phyloP scores from a whole-genome alignment of 768 basidiomycete genomes.

The Ramaria sp. region DNA sequence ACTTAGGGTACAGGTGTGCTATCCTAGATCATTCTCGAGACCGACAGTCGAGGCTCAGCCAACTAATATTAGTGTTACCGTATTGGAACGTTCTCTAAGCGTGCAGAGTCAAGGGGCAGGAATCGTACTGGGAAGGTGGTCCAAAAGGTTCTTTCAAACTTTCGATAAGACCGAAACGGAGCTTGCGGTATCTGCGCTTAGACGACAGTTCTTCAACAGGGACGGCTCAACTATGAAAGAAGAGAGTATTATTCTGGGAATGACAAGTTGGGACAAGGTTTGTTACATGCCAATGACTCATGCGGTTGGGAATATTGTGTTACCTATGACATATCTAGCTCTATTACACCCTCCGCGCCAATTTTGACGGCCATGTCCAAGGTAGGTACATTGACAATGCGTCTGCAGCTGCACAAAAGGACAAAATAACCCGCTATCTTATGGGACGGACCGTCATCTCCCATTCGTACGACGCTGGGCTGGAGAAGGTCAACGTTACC shows the following conservation, averaged over 20 bases:
- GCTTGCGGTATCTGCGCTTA: not conserved
- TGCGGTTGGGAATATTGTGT: not conserved
- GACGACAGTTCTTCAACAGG: slow-evolving; percentile 3
- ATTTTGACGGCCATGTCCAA: slow-evolving; percentile 4
- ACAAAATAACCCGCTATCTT: not conserved
- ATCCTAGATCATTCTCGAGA: not conserved
- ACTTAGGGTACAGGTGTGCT: slow-evolving; percentile 1
- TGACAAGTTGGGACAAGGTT: slow-evolving; percentile 9
- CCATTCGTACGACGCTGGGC: slow-evolving; percentile 2
- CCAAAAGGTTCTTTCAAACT: not conserved
- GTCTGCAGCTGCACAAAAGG: not conserved
- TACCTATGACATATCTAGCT: not conserved
- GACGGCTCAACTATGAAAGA: slow-evolving; percentile 6
- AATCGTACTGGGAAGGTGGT: slow-evolving; percentile 7
- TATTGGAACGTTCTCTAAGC: slow-evolving; percentile 2
- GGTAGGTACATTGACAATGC: not conserved
- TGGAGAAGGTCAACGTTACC: not conserved
- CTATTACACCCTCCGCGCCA: slow-evolving; percentile 8
- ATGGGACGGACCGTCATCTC: slow-evolving; percentile 6
- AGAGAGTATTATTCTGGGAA: not conserved
- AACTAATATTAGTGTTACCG: slow-evolving; percentile 1
- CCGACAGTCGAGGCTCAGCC: not conserved
- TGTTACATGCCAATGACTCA: not conserved
- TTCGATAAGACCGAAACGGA: slow-evolving; percentile 7
- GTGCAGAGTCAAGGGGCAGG: slow-evolving; percentile 9